Percentiles rank a stretch among this genome's conserved stretches.
Conservation (phyloP, 176 grass and related monocot genomes). For the Cenchrus americanus region DNA sequence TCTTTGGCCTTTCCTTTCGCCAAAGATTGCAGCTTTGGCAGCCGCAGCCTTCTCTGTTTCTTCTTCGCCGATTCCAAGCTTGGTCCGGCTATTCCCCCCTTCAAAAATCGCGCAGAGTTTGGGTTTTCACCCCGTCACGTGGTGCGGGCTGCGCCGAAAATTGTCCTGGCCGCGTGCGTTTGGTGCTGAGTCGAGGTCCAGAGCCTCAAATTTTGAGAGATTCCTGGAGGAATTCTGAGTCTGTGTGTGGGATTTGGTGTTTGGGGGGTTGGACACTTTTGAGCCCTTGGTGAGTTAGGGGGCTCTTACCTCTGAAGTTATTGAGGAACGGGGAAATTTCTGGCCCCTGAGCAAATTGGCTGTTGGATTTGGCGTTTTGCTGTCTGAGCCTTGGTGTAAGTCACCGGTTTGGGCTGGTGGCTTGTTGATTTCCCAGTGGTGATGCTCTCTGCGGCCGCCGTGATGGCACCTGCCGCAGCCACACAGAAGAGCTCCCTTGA, state of each 20-base stretch:
- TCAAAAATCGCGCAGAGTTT: constrained; percentile 41
- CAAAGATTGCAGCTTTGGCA: constrained; percentile 73
- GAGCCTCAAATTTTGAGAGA: constrained; percentile 25
- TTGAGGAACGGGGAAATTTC: constrained; percentile 35
- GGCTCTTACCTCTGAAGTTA: constrained; percentile 25
- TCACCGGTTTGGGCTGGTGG: constrained; percentile 40
- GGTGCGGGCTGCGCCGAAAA: constrained; percentile 17
- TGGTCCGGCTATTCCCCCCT: constrained; percentile 30
- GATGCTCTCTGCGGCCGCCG: constrained; percentile 47
- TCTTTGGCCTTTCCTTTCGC: constrained; percentile 51
- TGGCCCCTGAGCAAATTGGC: constrained; percentile 28
- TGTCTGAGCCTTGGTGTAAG: constrained; percentile 35
- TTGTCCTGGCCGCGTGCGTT: constrained; percentile 39
- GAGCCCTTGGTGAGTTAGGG: constrained; percentile 32
- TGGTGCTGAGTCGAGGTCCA: constrained; percentile 30
- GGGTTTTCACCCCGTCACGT: constrained; percentile 31
- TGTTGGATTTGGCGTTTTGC: constrained; percentile 47
- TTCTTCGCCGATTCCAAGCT: constrained; percentile 50
- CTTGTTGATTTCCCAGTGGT: constrained; percentile 43
- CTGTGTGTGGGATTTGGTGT: constrained; percentile 45
- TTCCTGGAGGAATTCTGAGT: constrained; percentile 36
- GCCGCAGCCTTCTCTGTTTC: constrained; percentile 19
- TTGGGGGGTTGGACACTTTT: constrained; percentile 35
- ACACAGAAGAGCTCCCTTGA: constrained; percentile 83
- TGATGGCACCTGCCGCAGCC: constrained; percentile 51